These are phyloP conservation scores for Fusarium sp. DNA, from an alignment of 2,329 filamentous ascomycete species.

Conservation along the genomic window DNA sequence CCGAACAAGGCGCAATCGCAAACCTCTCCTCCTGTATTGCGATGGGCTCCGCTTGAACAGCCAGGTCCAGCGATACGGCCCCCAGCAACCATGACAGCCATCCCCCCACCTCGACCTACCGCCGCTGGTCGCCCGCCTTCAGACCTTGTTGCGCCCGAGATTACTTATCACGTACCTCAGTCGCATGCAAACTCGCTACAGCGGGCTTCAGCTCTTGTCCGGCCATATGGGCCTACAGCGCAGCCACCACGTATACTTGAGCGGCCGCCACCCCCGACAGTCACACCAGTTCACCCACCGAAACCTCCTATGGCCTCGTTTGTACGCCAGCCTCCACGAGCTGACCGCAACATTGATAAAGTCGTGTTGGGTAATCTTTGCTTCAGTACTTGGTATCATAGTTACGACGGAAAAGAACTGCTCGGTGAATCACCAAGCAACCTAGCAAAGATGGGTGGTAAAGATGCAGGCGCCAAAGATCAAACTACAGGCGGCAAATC, in stretches of 20 bases:
- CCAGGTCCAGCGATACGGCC: conserved; percentile 34
- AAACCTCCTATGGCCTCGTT: conserved; percentile 50
- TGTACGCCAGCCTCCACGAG: conserved; percentile 55
- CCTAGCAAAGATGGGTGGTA: conserved; percentile 47
- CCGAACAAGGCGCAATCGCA: conserved; percentile 16
- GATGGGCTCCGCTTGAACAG: conserved; percentile 48
- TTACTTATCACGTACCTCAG: conserved; percentile 58
- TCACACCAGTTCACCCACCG: conserved; percentile 54
- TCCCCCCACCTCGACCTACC: conserved; percentile 30
- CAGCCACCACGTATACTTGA: conserved; percentile 52
- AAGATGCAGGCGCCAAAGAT: conserved; percentile 50
- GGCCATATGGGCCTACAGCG: conserved; percentile 53
- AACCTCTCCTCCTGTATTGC: conserved; percentile 38
- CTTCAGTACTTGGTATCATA: conserved; percentile 93
- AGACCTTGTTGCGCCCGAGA: conserved; percentile 57
- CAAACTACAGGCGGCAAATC: conserved; percentile 44
- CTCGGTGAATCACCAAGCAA: conserved; percentile 64
- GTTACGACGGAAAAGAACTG: conserved; percentile 84
- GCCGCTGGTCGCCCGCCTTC: conserved; percentile 49
- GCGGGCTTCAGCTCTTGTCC: conserved; percentile 51
- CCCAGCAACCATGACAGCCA: conserved; percentile 43
- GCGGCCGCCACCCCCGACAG: conserved; percentile 46
- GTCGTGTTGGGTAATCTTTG: conserved; percentile 87
- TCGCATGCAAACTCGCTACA: conserved; percentile 46
- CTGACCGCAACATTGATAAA: conserved; percentile 85